phyloP scores from a whole-genome alignment of 228 moss, liverwort and hornwort species.

The Sphagnum magellanicum region DNA sequence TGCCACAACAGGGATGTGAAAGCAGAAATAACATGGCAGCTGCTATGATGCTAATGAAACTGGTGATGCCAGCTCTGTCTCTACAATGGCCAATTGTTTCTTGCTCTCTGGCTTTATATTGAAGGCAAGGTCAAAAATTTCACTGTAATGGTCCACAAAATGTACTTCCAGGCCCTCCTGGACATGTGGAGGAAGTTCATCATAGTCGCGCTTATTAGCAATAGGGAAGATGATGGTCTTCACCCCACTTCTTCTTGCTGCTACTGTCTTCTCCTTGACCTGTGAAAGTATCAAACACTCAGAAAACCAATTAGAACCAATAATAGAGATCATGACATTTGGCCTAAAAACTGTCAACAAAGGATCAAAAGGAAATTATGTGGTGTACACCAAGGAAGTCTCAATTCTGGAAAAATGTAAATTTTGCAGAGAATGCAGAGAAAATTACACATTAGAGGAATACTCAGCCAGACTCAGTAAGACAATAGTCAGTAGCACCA shows the following conservation, averaged over 20 bases:
- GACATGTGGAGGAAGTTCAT: conserved; percentile 89
- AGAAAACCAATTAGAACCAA: too few species aligned
- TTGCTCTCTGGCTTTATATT: conserved; percentile 26
- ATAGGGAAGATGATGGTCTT: conserved; percentile 81
- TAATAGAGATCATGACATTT: too few species aligned
- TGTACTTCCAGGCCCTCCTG: conserved; percentile 80
- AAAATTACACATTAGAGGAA: neutral
- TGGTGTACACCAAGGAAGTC: too few species aligned
- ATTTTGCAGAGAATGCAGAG: neutral
- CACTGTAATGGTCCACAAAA: conserved; percentile 87
- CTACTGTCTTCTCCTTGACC: conserved; percentile 98
- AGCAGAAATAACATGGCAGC: too few species aligned
- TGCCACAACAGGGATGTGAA: too few species aligned
- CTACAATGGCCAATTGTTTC: conserved; percentile 33
- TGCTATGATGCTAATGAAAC: neutral
- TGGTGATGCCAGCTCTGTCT: conserved; percentile 7
- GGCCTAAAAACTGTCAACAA: too few species aligned
- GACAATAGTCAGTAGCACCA: neutral
- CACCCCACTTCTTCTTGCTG: conserved; percentile 94
- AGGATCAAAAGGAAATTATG: too few species aligned
- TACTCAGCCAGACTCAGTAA: neutral
- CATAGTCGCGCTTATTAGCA: conserved; percentile 82
- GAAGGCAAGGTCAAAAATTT: conserved; percentile 77
- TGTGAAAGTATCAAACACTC: conserved; percentile 9
- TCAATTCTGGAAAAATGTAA: too few species aligned